phyloP scores from a whole-genome alignment of 2,329 filamentous ascomycete species.

The Sporothrix brasiliensis region DNA sequence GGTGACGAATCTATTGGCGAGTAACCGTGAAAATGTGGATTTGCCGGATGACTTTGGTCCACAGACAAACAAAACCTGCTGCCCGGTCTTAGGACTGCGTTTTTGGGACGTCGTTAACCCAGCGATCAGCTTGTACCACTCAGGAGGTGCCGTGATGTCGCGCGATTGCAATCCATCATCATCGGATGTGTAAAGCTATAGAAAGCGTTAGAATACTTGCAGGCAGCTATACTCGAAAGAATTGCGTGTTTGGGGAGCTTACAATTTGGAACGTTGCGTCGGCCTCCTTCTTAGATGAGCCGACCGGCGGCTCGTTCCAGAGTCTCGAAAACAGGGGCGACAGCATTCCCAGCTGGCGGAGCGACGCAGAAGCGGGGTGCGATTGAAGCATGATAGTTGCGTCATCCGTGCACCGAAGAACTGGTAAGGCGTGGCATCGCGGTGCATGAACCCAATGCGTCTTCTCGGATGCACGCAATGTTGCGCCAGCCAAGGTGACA shows the following conservation, averaged over 20 bases:
- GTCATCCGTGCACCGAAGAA: constrained; percentile 59
- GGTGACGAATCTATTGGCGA: constrained; percentile 69
- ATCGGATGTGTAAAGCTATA: constrained; percentile 58
- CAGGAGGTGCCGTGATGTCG: constrained; percentile 58
- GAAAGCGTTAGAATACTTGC: background rate
- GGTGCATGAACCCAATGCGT: constrained; percentile 65
- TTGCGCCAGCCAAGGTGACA: constrained; percentile 67
- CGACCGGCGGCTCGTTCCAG: constrained; percentile 56
- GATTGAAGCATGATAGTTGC: constrained; percentile 59
- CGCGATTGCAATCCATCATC: constrained; percentile 49
- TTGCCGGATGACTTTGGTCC: constrained; percentile 75
- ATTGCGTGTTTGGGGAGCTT: background rate
- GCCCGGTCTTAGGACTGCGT: constrained; percentile 38
- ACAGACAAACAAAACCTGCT: constrained; percentile 59
- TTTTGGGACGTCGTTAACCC: constrained; percentile 47
- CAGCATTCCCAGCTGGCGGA: constrained; percentile 60
- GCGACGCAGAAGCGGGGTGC: constrained; percentile 51
- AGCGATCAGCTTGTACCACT: constrained; percentile 64
- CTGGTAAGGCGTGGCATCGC: constrained; percentile 69
- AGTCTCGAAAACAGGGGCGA: constrained; percentile 69
- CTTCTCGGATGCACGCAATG: constrained; percentile 51
- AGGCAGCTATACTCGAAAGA: background rate
- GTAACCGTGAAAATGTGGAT: constrained; percentile 69
- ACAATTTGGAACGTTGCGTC: constrained; percentile 32
- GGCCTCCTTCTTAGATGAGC: constrained; percentile 60